phyloP scores from a whole-genome alignment of 345 rosid genomes.

The Clausena lansium region DNA sequence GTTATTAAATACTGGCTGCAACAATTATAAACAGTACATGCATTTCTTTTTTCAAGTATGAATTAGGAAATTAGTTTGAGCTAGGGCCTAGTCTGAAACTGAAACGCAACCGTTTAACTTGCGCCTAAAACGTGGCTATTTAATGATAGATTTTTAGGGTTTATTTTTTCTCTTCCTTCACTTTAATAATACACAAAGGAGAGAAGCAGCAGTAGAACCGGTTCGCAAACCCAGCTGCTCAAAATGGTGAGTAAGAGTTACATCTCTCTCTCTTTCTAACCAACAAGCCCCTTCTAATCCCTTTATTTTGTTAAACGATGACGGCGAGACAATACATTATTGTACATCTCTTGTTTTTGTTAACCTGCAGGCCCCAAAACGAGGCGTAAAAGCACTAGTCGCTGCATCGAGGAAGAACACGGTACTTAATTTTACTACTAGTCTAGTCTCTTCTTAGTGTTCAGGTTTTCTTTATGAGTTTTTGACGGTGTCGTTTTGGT shows the following conservation, averaged over 20 bases:
- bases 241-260: background rate
- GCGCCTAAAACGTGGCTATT: background rate
- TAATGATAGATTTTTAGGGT: background rate
- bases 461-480: too few species aligned
- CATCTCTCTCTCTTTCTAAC: background rate
- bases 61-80: too few species aligned
- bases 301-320: background rate
- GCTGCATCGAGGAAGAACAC: constrained; percentile 52
- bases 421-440: constrained; percentile 17
- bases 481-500: background rate
- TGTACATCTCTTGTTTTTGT: background rate
- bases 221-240: background rate
- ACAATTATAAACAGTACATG: too few species aligned
- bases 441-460: too few species aligned
- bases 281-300: background rate
- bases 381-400: constrained; percentile 37
- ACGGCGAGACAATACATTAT: background rate
- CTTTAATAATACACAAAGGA: background rate
- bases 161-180: background rate
- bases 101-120: too few species aligned
- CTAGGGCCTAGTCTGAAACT: too few species aligned
- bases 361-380: constrained; percentile 44
- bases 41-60: too few species aligned
- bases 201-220: background rate
- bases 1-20: too few species aligned